These are phyloP conservation scores for Cercospora sojina DNA, from an alignment of 2,329 filamentous ascomycete species.

Conservation along the genomic window DNA sequence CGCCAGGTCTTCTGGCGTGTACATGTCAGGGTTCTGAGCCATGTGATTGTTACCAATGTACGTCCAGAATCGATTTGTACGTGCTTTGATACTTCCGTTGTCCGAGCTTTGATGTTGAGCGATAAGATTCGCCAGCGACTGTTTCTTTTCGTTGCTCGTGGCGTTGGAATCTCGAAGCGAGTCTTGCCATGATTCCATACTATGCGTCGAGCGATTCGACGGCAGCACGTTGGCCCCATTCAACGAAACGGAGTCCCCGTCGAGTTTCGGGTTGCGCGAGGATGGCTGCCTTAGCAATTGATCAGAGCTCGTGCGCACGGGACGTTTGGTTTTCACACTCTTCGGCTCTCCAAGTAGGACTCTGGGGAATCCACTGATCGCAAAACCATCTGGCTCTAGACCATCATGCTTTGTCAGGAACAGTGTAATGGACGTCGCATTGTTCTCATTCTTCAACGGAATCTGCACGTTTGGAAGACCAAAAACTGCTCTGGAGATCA, in stretches of 20 bases:
- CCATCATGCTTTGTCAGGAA: constrained; percentile 37
- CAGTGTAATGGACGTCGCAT: constrained; percentile 36
- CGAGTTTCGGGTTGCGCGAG: constrained; percentile 19
- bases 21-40: constrained; percentile 37
- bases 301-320: constrained; percentile 29
- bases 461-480: constrained; percentile 36
- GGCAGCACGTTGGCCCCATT: constrained; percentile 21
- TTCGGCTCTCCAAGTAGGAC: constrained; percentile 34
- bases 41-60: constrained; percentile 40
- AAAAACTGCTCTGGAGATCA: constrained; percentile 36
- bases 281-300: constrained; percentile 20
- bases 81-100: constrained; percentile 27
- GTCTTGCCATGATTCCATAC: constrained; percentile 30
- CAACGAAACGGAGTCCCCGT: constrained; percentile 32
- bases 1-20: constrained; percentile 33
- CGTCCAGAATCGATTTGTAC: constrained; percentile 40
- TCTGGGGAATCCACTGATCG: constrained; percentile 40
- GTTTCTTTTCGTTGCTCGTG: constrained; percentile 22
- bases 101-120: constrained; percentile 28
- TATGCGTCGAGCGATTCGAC: constrained; percentile 6
- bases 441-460: constrained; percentile 34
- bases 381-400: constrained; percentile 37
- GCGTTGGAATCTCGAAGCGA: constrained; percentile 23
- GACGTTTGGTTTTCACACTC: constrained; percentile 21
- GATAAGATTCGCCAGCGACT: constrained; percentile 37